These are phyloP conservation scores for Globisporangium carolinianum DNA, from an alignment of 352 stramenopile genomes.

Conservation along the genomic window DNA sequence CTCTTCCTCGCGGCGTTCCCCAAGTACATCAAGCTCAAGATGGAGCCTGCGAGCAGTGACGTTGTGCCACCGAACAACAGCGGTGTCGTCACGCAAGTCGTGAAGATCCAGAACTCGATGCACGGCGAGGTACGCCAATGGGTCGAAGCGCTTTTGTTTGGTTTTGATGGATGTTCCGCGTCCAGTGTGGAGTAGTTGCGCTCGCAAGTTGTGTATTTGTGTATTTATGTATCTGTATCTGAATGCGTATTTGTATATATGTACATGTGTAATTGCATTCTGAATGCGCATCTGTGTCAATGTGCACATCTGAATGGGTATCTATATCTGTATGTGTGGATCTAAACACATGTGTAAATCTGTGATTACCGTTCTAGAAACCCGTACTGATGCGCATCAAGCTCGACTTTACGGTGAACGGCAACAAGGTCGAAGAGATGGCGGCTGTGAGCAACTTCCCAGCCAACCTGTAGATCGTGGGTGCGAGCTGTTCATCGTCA, in stretches of 20 bases:
- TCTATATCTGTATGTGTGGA: no score
- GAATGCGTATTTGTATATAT: background rate
- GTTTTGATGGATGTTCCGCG: no score
- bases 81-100: slow-evolving; percentile 89
- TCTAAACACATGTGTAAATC: background rate
- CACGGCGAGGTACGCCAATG: slow-evolving; percentile 73
- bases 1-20: slow-evolving; percentile 94
- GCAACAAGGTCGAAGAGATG: slow-evolving; percentile 83
- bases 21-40: slow-evolving; percentile 97
- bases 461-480: slow-evolving; percentile 40
- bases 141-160: background rate
- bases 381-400: slow-evolving; percentile 82
- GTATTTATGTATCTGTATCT: background rate
- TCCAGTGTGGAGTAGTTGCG: no score
- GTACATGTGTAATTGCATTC: slow-evolving; percentile 1
- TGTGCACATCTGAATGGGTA: no score
- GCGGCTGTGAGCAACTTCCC: slow-evolving; percentile 73
- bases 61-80: slow-evolving; percentile 81
- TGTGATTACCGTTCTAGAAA: slow-evolving; percentile 47
- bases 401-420: slow-evolving; percentile 80
- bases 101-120: slow-evolving; percentile 95
- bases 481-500: no score
- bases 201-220: no score
- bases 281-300: background rate
- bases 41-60: slow-evolving; percentile 93